phyloP scores from a whole-genome alignment of 352 stramenopile species.

The Phytopythium sindhum region DNA sequence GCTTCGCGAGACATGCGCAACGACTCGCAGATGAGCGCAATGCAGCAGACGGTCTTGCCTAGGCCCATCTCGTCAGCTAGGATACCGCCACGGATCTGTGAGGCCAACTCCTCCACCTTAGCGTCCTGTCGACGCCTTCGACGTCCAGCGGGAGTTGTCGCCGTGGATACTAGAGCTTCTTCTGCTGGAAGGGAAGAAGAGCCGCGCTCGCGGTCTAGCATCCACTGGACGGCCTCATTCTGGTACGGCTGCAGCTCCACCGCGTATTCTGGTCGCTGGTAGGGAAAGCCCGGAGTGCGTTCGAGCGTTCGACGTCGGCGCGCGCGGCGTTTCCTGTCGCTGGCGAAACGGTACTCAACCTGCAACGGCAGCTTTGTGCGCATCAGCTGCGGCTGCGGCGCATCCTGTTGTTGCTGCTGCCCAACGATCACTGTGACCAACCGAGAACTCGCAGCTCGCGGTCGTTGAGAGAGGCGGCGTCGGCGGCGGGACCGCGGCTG shows the following conservation, averaged over 20 bases:
- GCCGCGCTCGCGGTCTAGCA: constrained; percentile 56
- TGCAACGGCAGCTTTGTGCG: constrained; percentile 58
- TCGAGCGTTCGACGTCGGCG: constrained; percentile 41
- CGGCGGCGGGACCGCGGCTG: constrained; percentile 4
- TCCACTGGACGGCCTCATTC: constrained; percentile 85
- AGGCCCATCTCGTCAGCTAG: constrained; percentile 88
- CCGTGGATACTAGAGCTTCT: not conserved
- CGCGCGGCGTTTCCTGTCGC: constrained; percentile 40
- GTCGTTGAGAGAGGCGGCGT: constrained; percentile 2
- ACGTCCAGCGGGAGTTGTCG: constrained; percentile 6
- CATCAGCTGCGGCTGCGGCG: constrained; percentile 17
- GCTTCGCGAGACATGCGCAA: constrained; percentile 41
- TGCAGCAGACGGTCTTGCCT: constrained; percentile 89
- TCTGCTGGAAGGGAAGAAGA: constrained; percentile 2
- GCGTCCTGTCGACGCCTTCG: constrained; percentile 24
- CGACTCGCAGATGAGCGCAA: constrained; percentile 74
- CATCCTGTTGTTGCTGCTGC: not conserved
- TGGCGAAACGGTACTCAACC: constrained; percentile 55
- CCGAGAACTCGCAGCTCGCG: not conserved
- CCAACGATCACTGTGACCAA: not conserved
- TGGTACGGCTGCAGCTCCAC: constrained; percentile 83
- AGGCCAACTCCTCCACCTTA: constrained; percentile 30
- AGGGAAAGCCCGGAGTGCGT: constrained; percentile 38
- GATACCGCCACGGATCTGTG: constrained; percentile 67
- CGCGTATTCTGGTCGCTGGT: constrained; percentile 42